phyloP scores from a whole-genome alignment of 176 grass and related monocot genomes.

The Carex parvula region DNA sequence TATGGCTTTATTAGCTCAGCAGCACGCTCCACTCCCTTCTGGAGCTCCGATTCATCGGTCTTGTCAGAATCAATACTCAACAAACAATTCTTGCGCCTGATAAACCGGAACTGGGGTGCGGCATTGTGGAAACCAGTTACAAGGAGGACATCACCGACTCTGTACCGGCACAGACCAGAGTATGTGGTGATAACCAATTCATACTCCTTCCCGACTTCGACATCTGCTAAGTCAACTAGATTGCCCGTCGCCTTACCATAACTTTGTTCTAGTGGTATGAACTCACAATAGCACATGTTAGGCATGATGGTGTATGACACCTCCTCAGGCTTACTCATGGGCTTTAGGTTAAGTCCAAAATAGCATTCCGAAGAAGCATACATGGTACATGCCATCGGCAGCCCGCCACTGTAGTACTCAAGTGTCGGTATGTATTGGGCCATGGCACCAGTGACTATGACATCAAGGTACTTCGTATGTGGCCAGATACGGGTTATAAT shows the following conservation, averaged over 20 bases:
- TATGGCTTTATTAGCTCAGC: constrained; percentile 42
- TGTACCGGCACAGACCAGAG: constrained; percentile 81
- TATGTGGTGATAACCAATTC: constrained; percentile 95
- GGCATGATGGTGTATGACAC: constrained; percentile 99
- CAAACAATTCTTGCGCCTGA: constrained; percentile 83
- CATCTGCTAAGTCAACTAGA: constrained; percentile 69
- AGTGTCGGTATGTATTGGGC: constrained; percentile 96
- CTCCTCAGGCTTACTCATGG: constrained; percentile 78
- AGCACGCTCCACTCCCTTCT: constrained; percentile 69
- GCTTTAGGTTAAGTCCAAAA: constrained; percentile 91
- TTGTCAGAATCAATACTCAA: constrained; percentile 95
- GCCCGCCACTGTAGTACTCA: constrained; percentile 72
- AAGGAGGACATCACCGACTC: constrained; percentile 68
- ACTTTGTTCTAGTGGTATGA: constrained; percentile 56
- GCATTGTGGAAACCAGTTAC: constrained; percentile 84
- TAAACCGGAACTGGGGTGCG: constrained; percentile 76
- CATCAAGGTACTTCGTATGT: constrained; percentile 94
- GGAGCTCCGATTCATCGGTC: constrained; percentile 89
- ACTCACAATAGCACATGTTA: constrained; percentile 98
- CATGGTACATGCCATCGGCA: constrained; percentile 96
- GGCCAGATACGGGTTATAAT: constrained; percentile 88
- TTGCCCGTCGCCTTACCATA: constrained; percentile 6
- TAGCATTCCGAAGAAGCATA: constrained; percentile 98
- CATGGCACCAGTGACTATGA: constrained; percentile 97
- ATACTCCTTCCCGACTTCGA: constrained; percentile 67